Base-by-base conservation (phyloP, 2,329 filamentous ascomycete species). In the Ploettnerulaceae sp. region DNA sequence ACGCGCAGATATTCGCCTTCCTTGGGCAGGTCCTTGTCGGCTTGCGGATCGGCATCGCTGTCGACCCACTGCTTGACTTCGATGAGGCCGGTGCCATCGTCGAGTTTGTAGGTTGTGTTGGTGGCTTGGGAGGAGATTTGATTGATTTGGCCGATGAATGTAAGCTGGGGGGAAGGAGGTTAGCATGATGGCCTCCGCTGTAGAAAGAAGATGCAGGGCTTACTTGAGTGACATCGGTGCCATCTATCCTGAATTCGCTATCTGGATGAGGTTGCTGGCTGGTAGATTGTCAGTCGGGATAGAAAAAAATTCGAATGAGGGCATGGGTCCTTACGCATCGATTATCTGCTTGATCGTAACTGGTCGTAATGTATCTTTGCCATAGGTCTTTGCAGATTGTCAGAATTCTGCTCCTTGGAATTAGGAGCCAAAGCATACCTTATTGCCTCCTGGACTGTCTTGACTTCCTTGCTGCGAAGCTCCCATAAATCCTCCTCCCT, bases 261-360 rank as follows among this genome's bases (percentile, higher is more conserved):
- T 83, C 79, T 2, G 82, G 80, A 64, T 86, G 84, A 29, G 82
- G 78, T 68, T 89, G 84, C 54, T 85, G 76, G 11, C 54, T 56
- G 21, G 33, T 8, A 5, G 5, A 24, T 20, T 22, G 39, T 57
- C 22, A 57, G 47, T 43, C 36, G 1, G 17, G 35, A n/a, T 12
- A n/a, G 14, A 37, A 33, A 36, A 33, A 5, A 35, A 35, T 12
- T 33, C 18, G 2, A 8, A 9, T n/a, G 34, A 34, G 33, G 36
- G 34, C 33, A 25, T n/a, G n/a, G n/a, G n/a, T 36, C 45, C 57
- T 38, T 18, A 58, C 54, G 89, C 87, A 54, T 94, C 88, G 62
- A 90, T 73, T 48, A 96, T 78, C 69, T 98, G 93, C 68, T 96
- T 96, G 69, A 97, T 88, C 8, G 93, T 98, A 36, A 96, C 86